Base-by-base conservation (phyloP, 345 rosid genomes). In the Heritiera fomes region DNA sequence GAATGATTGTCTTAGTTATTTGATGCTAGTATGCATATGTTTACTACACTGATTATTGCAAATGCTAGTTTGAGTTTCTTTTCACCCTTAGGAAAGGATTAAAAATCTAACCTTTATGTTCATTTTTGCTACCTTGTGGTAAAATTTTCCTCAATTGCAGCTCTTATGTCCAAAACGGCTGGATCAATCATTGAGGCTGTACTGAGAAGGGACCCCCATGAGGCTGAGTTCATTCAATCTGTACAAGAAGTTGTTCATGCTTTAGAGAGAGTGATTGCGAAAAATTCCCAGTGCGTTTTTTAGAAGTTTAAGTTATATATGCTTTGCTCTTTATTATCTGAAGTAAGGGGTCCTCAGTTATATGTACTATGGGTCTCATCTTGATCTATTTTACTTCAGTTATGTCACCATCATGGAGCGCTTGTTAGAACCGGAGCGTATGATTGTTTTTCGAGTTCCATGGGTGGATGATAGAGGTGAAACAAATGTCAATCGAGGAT, bases 401-500 rank as follows among this genome's bases (percentile, higher is more conserved):
- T 96, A 96, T 81, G 97, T 90, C 86, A 96, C 85, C 84, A 91
- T 94, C 75, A 91, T 96, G 98, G 99, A 96, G 85, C 93, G 98
- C 78, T 78, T 96, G 79, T 74, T 96, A 84, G 99, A 96, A 85
- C 99, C 98, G 20, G 98, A 96, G 80, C 93, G 98, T 11, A 91
- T 89, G 89, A 88, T 96, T 83, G 84, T 92, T 71, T 96, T 96
- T 76, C 94, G 98, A 82, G 98, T 94, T 79, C 97, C 99, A n/a
- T 96, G 99, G 99, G 85, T 89, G 77, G 99, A 96, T 92, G 99
- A 96, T 79, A 92, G 93, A 73, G 99, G 99, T 69, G 99, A 94
- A 88, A 91, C 93, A 71, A 97, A 94, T 87, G 97, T 94, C 60
- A 94, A 93, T 84, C 91, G 99, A 49, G 99, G 99, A 34, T 94